phyloP scores from a whole-genome alignment of 1,284 basidiomycete genomes.

The Wolfiporia cocos region DNA sequence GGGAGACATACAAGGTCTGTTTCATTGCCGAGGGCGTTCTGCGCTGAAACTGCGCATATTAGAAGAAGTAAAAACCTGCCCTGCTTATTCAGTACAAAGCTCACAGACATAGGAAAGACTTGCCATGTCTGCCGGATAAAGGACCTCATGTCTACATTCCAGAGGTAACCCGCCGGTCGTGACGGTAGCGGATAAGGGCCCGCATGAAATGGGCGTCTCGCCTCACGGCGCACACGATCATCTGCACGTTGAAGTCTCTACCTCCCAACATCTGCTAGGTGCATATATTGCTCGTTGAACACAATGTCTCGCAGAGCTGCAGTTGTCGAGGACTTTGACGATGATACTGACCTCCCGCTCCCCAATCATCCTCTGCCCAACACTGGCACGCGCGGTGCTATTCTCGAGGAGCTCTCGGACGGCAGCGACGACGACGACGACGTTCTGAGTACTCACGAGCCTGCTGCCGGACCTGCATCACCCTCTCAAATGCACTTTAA shows the following conservation, averaged over 20 bases:
- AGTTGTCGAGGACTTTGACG: conserved; percentile 77
- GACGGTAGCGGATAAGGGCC: too few species aligned
- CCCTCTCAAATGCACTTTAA: conserved; percentile 34
- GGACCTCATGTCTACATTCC: conserved; percentile 8
- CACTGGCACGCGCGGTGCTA: conserved; percentile 61
- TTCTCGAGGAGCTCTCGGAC: conserved; percentile 65
- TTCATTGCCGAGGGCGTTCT: conserved; percentile 8
- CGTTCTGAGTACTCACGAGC: conserved; percentile 17
- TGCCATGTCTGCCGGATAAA: conserved; percentile 4
- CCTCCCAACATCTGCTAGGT: not conserved
- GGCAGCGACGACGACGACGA: conserved; percentile 38
- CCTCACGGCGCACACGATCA: not conserved
- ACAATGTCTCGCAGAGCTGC: conserved; percentile 62
- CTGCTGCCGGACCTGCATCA: conserved; percentile 44
- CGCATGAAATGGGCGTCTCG: not conserved
- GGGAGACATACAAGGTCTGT: conserved; percentile 55
- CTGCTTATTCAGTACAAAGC: too few species aligned
- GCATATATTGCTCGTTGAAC: not conserved
- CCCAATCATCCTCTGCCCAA: conserved; percentile 61
- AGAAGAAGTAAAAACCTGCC: conserved; percentile 2
- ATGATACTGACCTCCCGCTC: conserved; percentile 80
- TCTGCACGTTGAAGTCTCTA: not conserved
- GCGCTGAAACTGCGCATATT: not conserved
- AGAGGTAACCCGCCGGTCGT: too few species aligned
- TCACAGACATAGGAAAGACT: too few species aligned